These are phyloP conservation scores for Phalaenopsis aphrodite DNA, from an alignment of 106 monocot genomes.

Conservation along the genomic window DNA sequence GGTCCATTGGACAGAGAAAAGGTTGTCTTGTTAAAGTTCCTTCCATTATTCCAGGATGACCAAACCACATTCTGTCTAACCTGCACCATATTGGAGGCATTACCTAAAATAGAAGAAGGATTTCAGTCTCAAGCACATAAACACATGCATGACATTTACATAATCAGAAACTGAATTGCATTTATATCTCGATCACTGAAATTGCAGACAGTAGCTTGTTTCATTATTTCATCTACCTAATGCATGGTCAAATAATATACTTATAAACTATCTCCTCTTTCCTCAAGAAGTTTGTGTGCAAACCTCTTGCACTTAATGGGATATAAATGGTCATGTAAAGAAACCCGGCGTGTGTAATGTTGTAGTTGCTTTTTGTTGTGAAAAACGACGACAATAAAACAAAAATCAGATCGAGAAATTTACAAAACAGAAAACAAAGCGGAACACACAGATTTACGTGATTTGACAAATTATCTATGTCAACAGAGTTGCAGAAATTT, in stretches of 20 bases:
- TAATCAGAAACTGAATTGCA: constrained; percentile 3
- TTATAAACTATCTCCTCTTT: background rate
- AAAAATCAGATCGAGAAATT: too few species aligned
- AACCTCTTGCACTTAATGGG: background rate
- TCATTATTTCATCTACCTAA: background rate
- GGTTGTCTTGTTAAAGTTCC: constrained; percentile 92
- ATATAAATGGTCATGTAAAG: background rate
- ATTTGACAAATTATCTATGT: too few species aligned
- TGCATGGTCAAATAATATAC: background rate
- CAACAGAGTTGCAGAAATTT: too few species aligned
- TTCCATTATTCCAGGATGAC: constrained; percentile 78
- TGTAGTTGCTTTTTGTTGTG: background rate
- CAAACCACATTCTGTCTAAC: constrained; percentile 91
- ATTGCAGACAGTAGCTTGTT: background rate
- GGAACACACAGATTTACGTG: too few species aligned
- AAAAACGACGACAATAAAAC: too few species aligned
- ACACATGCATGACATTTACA: constrained; percentile 4
- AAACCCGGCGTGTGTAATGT: background rate
- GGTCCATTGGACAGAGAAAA: constrained; percentile 95
- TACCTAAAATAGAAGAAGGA: constrained; percentile 54
- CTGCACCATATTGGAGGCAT: constrained; percentile 99
- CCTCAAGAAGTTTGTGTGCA: background rate
- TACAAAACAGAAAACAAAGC: too few species aligned
- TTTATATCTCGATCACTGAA: background rate
- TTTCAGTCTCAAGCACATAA: constrained; percentile 11